Percentiles rank a stretch among this genome's conserved stretches.
phyloP scores from a whole-genome alignment of 2,329 filamentous ascomycete genomes.

The Colletotrichum sp. region DNA sequence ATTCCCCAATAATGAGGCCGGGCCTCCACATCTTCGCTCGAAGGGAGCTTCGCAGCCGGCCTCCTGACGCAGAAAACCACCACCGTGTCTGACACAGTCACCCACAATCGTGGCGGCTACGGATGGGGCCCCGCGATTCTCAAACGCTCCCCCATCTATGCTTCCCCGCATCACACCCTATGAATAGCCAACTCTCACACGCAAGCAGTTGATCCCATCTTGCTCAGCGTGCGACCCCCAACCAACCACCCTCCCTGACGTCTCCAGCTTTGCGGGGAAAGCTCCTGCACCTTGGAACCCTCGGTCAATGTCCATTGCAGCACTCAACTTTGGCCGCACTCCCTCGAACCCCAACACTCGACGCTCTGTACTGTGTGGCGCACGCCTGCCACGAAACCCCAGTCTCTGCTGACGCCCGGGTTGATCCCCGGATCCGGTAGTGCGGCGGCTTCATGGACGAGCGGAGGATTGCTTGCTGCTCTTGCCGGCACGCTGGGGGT shows the following conservation, averaged over 20 bases:
- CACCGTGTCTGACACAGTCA: not conserved
- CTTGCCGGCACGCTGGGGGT: not conserved
- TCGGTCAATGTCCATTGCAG: not conserved
- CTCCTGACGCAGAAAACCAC: conserved; percentile 1
- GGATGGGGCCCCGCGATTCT: conserved; percentile 15
- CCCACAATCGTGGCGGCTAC: not conserved
- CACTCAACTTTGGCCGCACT: not conserved
- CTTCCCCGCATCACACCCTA: conserved; percentile 6
- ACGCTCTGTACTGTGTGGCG: not conserved
- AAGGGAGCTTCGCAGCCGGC: conserved; percentile 12
- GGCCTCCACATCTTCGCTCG: conserved; percentile 20
- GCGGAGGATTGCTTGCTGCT: not conserved
- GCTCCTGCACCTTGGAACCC: not conserved
- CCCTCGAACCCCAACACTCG: not conserved
- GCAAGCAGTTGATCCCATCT: not conserved
- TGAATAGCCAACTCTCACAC: conserved; percentile 1
- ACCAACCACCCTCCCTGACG: not conserved
- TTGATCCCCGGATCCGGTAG: not conserved
- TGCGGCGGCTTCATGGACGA: conserved; percentile 16
- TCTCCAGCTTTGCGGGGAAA: conserved; percentile 5
- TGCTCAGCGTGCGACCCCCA: not conserved
- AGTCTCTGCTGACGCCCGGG: not conserved
- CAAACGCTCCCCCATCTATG: conserved; percentile 6
- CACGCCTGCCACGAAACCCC: not conserved
- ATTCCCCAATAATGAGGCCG: not conserved